Percentiles rank a stretch among this genome's conserved stretches.
phyloP scores from a whole-genome alignment of 1,284 basidiomycete species.

The Cutaneotrichosporon daszewskae region DNA sequence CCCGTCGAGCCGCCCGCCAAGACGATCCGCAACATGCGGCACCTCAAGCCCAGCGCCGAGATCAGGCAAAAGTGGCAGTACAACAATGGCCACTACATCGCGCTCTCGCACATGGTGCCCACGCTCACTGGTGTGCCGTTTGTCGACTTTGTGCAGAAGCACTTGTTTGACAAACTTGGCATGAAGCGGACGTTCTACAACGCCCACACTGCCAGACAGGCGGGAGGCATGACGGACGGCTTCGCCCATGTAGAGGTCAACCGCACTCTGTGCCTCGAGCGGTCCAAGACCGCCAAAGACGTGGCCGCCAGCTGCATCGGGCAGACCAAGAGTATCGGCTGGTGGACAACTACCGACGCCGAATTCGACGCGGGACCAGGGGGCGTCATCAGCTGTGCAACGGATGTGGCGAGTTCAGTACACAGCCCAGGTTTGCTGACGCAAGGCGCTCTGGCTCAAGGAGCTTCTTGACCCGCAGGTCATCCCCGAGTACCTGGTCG shows the following conservation, averaged over 20 bases:
- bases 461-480: constrained; percentile 27
- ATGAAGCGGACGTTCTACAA: constrained; percentile 29
- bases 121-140: constrained; percentile 23
- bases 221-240: constrained; percentile 17
- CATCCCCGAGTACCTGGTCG: constrained; percentile 21
- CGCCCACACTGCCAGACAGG: constrained; percentile 5
- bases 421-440: neutral
- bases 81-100: constrained; percentile 30
- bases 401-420: constrained; percentile 20
- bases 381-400: constrained; percentile 24
- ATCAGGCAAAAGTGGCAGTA: constrained; percentile 35
- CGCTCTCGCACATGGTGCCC: constrained; percentile 24
- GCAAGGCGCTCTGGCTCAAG: constrained; percentile 21
- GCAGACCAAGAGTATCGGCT: constrained; percentile 14
- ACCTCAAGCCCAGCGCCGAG: constrained; percentile 28
- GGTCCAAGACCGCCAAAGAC: neutral
- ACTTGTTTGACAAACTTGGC: constrained; percentile 32
- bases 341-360: constrained; percentile 20
- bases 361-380: constrained; percentile 23
- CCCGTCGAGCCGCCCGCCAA: constrained; percentile 2
- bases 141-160: constrained; percentile 20
- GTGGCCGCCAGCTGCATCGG: constrained; percentile 16
- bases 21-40: constrained; percentile 17
- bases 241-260: constrained; percentile 13
- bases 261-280: constrained; percentile 9